Conservation (phyloP, 495 filamentous ascomycete genomes). For the Usnea hakonensis region DNA sequence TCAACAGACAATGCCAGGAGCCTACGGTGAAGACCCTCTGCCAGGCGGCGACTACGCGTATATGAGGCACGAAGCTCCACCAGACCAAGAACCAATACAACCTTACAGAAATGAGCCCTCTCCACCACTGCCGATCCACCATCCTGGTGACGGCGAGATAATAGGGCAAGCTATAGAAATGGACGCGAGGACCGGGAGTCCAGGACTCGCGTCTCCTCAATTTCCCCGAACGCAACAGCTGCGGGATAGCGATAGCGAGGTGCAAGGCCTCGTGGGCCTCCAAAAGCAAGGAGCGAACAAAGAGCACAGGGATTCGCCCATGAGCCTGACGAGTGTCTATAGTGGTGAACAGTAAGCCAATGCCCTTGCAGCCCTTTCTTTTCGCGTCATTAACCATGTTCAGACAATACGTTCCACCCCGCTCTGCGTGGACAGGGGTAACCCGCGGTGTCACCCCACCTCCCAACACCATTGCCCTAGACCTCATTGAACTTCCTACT, state of each 20-base stretch:
- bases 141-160: conserved; percentile 33
- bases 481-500: conserved; percentile 38
- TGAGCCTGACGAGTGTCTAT: conserved; percentile 48
- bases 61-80: conserved; percentile 24
- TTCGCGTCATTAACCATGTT: conserved; percentile 26
- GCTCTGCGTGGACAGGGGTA: conserved; percentile 37
- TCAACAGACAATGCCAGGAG: conserved; percentile 11
- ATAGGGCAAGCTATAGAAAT: conserved; percentile 79
- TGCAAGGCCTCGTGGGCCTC: conserved; percentile 59
- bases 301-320: conserved; percentile 37
- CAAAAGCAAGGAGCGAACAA: conserved; percentile 41
- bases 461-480: conserved; percentile 17
- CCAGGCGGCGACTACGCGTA: conserved; percentile 30
- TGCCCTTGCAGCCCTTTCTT: neutral
- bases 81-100: neutral
- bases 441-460: conserved; percentile 13
- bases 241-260: conserved; percentile 59
- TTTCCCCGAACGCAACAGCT: conserved; percentile 33
- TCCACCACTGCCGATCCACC: conserved; percentile 51
- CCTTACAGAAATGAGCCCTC: conserved; percentile 38
- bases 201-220: conserved; percentile 29
- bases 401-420: conserved; percentile 58
- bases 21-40: conserved; percentile 29
- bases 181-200: conserved; percentile 57
- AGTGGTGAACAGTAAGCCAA: conserved; percentile 60